Evolutionary conservation across 2,329 filamentous ascomycete genomes (phyloP), one percentile per base, ranked within the genome.

Genomic region (Fusarium verticillioides): DNA sequence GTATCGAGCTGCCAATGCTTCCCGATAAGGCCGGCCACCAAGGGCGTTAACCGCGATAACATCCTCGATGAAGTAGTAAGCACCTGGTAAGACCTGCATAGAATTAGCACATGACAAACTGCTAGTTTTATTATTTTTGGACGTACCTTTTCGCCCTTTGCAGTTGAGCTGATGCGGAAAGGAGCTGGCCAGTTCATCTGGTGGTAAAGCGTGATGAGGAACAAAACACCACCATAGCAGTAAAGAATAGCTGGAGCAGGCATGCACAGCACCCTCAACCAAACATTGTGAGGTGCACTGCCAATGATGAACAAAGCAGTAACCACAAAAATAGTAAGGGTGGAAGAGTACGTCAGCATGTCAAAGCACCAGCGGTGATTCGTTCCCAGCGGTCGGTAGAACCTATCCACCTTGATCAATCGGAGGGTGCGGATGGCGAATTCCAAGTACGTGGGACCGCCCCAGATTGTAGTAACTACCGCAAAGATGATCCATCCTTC

Each of bases 11-110:
- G 83, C 80, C 32, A 84, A 75, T 15, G 83, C 83, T 60, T 85
- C 83, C 47, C 84, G 80, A 49, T 81, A 85, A 1, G 83, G 82
- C 40, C 81, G 79, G n/a, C 83, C 83, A 15, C 89, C 90, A 7
- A 85, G 87, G 26, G 89, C 91, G 76, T 93, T 91, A 44, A 93
- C 91, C 9, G 89, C 90, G 19, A 92, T 86, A 30, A 92, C 86
- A 75, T 93, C 91, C 80, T 93, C 91, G 32, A 92, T 88, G 36
- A 93, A 85, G 56, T 91, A 91, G 74, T 91, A 91, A 4, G 88
- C 85, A 5, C 89, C 87, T 1, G 91, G 91, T 7, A 87, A 85
- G 64, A 92, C 87, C 78, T 83, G n/a, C 2, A 42, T 9, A 44
- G 18, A 2, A 50, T 78, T 60, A 85, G 85, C 9, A 65, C n/a